Conservation (phyloP, 805 yeast genomes). For the Wickerhamomyces chambardii region DNA sequence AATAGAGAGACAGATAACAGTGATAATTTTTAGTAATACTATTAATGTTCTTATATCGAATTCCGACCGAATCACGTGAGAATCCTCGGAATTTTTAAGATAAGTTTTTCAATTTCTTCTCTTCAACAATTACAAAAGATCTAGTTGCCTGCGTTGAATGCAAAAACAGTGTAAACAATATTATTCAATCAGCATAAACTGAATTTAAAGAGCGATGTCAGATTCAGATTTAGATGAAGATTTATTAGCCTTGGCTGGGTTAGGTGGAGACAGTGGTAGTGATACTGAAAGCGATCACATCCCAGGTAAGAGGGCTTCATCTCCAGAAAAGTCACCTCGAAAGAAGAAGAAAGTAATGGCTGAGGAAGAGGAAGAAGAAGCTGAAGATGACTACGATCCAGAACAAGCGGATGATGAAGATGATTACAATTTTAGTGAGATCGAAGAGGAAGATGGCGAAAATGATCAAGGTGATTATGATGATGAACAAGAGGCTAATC, state of each 20-base stretch:
- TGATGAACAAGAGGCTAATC: conserved; percentile 42
- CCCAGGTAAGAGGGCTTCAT: conserved; percentile 17
- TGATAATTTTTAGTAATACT: too few species aligned
- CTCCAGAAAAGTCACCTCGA: conserved; percentile 11
- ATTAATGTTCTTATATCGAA: too few species aligned
- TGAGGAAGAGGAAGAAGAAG: conserved; percentile 22
- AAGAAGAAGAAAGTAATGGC: conserved; percentile 19
- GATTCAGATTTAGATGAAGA: conserved; percentile 76
- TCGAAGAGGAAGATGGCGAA: conserved; percentile 17
- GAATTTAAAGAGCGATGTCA: conserved; percentile 46
- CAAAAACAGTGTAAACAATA: too few species aligned
- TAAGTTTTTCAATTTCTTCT: too few species aligned
- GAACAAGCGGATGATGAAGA: conserved; percentile 31
- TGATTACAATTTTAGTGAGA: conserved; percentile 25
- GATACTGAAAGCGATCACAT: conserved; percentile 23
- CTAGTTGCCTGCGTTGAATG: too few species aligned
- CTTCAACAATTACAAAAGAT: too few species aligned
- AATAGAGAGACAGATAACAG: too few species aligned
- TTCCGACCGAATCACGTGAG: too few species aligned
- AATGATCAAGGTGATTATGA: conserved; percentile 27
- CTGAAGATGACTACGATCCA: conserved; percentile 25
- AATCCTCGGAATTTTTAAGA: too few species aligned
- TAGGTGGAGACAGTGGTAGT: conserved; percentile 40
- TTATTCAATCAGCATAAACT: too few species aligned
- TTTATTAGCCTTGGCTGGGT: conserved; percentile 91